Evolutionary conservation across 495 filamentous ascomycete genomes (phyloP).

Genomic region (Antarctomyces pellizariae): DNA sequence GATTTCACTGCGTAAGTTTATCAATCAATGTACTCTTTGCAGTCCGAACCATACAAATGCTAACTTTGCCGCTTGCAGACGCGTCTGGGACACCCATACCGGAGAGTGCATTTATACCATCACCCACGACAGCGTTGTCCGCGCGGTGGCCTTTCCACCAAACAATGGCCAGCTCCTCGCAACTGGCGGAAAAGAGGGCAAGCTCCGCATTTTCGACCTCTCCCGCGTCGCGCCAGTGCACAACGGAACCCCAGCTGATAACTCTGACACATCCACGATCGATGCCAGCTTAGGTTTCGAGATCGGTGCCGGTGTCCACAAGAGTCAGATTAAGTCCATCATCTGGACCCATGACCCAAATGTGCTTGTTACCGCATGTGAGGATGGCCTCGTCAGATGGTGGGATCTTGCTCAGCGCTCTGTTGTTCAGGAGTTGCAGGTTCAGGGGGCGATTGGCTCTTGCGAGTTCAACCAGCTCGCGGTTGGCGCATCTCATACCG

Average conservation of each 20-base stretch:
- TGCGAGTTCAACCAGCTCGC: conserved; percentile 57
- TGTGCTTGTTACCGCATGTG: conserved; percentile 66
- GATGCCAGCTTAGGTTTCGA: conserved; percentile 41
- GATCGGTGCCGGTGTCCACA: conserved; percentile 63
- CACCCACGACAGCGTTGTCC: conserved; percentile 82
- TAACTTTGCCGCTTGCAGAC: conserved; percentile 23
- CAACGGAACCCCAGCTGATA: conserved; percentile 2
- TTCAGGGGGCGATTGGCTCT: conserved; percentile 68
- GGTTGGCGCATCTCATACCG: conserved; percentile 16
- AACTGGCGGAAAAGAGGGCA: conserved; percentile 89
- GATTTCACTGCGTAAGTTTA: conserved; percentile 75
- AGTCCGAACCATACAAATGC: conserved; percentile 1
- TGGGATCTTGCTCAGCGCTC: conserved; percentile 63
- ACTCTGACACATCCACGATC: conserved; percentile 12
- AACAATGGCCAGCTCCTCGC: conserved; percentile 55
- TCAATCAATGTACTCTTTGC: background rate
- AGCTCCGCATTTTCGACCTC: conserved; percentile 83
- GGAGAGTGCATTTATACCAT: conserved; percentile 78
- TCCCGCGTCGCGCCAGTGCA: conserved; percentile 16
- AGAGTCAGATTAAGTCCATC: conserved; percentile 77
- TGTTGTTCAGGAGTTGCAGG: conserved; percentile 41
- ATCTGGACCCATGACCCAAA: conserved; percentile 79
- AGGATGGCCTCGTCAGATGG: conserved; percentile 83
- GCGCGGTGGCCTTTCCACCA: conserved; percentile 76
- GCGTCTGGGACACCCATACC: conserved; percentile 90